Evolutionary conservation across 2,329 filamentous ascomycete genomes (phyloP), one percentile per base, ranked within the genome.

Genomic region (Neofusicoccum parvum): DNA sequence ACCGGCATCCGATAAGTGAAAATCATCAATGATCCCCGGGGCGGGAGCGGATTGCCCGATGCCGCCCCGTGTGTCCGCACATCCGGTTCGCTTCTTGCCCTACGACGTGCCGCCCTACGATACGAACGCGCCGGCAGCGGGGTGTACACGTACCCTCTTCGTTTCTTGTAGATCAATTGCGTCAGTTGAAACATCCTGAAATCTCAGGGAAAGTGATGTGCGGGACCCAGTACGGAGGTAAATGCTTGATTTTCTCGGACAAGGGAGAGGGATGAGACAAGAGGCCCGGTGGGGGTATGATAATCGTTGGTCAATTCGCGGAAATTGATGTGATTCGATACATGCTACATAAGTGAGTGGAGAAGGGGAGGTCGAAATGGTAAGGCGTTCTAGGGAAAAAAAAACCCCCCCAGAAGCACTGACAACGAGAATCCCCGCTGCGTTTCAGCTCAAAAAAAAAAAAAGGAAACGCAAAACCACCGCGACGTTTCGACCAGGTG

Each of bases 151-250:
- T 58, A 58, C 27, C 49, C 49, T 15, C 23, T 58, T 17, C 54
- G 54, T 59, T 46, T 59, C 41, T 48, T 60, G 56, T 60, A 60
- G 56, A 60, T 60, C 56, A 34, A 46, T 60, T 48, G 56, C 56
- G 56, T 60, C 56, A 60, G 20, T 45, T 23, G 27, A 46, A 48
- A 48, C 43, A 60, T 34, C 43, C 41, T 36, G 23, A 48, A 34
- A 46, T 34, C 20, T n/a, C 53, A 43, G n/a, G 14, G 10, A 27
- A 17, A 34, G 27, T 12, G 15, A 20, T 15, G 27, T 5, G 15
- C 48, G n/a, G 41, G 36, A 45, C 20, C 37, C 5, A 54, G 15
- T 17, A 34, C 37, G 53, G 53, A n/a, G 36, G 9, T 45, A 32
- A 58, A 43, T 45, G 7, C 5, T 27, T 15, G 5, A 37, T 54